Base-by-base conservation (phyloP, 1,284 basidiomycete genomes). In the Cutaneotrichosporon sp. region DNA sequence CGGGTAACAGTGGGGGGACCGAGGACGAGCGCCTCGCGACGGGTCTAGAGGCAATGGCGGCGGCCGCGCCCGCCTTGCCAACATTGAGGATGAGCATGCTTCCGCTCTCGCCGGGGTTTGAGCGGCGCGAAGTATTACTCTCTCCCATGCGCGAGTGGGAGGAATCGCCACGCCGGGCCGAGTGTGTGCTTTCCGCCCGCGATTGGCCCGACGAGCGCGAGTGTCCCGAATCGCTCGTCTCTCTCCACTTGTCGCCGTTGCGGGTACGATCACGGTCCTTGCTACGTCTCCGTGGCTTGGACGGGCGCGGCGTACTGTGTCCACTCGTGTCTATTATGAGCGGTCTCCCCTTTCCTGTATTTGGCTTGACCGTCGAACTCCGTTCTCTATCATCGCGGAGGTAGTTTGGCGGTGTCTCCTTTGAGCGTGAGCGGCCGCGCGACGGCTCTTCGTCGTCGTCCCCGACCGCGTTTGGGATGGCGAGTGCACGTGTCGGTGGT, bases 371-470 rank as follows among this genome's bases (percentile, higher is more conserved):
- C 1, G 55, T 56, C 2, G 21, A 4, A 7, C 36, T 42, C 6
- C 56, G 40, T 10, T 46, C 53, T 11, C 56, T 30, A 21, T 46
- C 53, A n/a, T 63, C 61, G 8, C 47, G 51, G 13, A 53, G 16
- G 14, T 53, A 10, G 2, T 46, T 40, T 7, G 42, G 57, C 21
- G 42, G 56, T 16, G 42, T 46, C 1, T 72, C 73, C 55, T 73
- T 75, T 30, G 68, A 70, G 51, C 76, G 68, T 22, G 72, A 65
- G 38, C 76, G 63, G 21, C 76, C 75, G 21, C 74, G 64, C 40
- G 73, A 69, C 55, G 65, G 65, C 50, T 70, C 74, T 16, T 65
- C 69, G 21, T 68, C 67, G 13, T 52, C 21, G 11, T 60, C 66
- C 22, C 38, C 55, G 55, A 26, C 40, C 21, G 9, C 11, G 22